Evolutionary conservation across 306 rosid species (phyloP), one percentile per base, ranked within the genome.

Genomic region (Macrotyloma uniflorum): DNA sequence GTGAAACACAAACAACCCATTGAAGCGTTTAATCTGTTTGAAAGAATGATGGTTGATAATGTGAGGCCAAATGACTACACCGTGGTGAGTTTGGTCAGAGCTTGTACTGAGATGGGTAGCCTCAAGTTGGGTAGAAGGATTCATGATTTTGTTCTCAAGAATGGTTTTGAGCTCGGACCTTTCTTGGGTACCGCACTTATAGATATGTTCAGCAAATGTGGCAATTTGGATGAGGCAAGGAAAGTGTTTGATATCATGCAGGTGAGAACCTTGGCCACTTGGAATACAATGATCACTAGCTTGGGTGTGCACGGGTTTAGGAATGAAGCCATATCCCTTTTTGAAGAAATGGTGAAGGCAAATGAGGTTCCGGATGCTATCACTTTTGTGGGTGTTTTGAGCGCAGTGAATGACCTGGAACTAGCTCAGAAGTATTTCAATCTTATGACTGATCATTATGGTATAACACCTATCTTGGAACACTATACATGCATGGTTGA

Each of bases 161-260:
- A 84, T 46, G 87, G 85, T 26, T 82, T 91, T 73, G 77, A 87
- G 68, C 18, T 89, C 49, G 88, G 84, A 14, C 75, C 84, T 24
- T 89, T 80, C 49, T 76, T 89, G 36, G 93, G 96, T 19, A 87
- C 96, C 0, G 89, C 96, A 51, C 86, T 91, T 28, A 89, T 91
- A 40, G 96, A 91, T 77, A 91, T 82, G 89, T 91, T 89, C 64
- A 91, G 93, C 84, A 91, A 91, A 71, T 91, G 96, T 74, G 93
- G 90, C 43, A 86, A 86, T 79, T 59, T 91, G 53, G 84, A 80
- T 54, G 83, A 87, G 28, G 96, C 91, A 15, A 75, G 75, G 78
- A 69, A 15, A 36, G 91, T 89, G 5, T 91, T 91, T 78, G 82
- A 75, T 36, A 32, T 35, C 42, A 87, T 91, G 91, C 40, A 69